These are phyloP conservation scores for Russula vinacea DNA, from an alignment of 768 basidiomycete species.

Conservation along the genomic window DNA sequence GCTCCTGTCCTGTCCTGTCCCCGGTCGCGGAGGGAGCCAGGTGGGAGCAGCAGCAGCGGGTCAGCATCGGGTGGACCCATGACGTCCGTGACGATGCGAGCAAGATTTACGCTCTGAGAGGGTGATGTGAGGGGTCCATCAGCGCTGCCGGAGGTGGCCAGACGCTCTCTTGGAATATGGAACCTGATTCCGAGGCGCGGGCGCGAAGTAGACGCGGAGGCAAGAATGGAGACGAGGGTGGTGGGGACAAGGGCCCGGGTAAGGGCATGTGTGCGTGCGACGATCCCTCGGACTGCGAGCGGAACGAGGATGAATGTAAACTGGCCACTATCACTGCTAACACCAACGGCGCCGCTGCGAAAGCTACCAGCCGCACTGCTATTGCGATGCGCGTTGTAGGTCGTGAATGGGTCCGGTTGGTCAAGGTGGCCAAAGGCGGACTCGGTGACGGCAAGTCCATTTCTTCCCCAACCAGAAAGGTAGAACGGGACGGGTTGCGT, in stretches of 20 bases:
- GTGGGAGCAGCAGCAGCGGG: neutral
- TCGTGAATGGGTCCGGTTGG: constrained; percentile 11
- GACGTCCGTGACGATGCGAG: constrained; percentile 24
- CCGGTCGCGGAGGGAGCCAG: neutral
- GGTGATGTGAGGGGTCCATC: constrained; percentile 22
- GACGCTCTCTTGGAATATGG: constrained; percentile 29
- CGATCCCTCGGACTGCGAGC: neutral
- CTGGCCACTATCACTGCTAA: neutral
- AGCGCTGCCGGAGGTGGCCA: constrained; percentile 27
- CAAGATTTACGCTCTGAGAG: constrained; percentile 16
- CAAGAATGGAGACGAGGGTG: neutral
- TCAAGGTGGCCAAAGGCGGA: neutral
- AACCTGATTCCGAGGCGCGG: constrained; percentile 25
- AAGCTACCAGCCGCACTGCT: neutral
- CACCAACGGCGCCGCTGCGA: neutral
- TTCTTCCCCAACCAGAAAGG: constrained; percentile 24
- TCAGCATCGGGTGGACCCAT: constrained; percentile 21
- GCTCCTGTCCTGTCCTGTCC: neutral
- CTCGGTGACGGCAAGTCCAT: constrained; percentile 19
- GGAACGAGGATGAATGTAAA: neutral
- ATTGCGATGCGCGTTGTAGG: neutral
- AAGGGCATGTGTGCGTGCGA: neutral
- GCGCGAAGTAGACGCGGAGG: constrained; percentile 24
- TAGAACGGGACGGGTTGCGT: constrained; percentile 14
- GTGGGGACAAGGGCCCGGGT: neutral